phyloP scores from a whole-genome alignment of 257 asterid genomes.

The Ilex asprella region DNA sequence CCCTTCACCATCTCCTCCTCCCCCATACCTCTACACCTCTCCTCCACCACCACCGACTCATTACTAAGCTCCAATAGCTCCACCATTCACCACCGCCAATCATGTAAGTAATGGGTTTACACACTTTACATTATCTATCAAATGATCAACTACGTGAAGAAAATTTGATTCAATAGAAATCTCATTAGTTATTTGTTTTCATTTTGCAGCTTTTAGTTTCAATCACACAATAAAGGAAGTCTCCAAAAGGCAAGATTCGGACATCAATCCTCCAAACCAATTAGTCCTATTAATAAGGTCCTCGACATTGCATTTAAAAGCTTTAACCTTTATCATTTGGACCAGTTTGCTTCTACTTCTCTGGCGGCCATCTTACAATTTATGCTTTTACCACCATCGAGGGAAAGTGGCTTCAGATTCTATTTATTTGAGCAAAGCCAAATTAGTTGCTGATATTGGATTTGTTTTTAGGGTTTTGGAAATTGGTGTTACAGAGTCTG shows the following conservation, averaged over 20 bases:
- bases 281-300: conserved; percentile 9
- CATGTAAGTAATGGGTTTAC: not conserved
- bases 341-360: conserved; percentile 16
- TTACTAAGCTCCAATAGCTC: conserved; percentile 8
- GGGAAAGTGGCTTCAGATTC: no score
- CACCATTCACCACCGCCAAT: conserved; percentile 8
- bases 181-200: no score
- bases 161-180: no score
- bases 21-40: conserved; percentile 7
- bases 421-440: no score
- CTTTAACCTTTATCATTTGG: not conserved
- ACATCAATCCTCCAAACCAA: not conserved
- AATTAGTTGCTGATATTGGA: no score
- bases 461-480: no score
- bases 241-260: not conserved
- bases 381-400: no score
- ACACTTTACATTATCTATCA: no score
- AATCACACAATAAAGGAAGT: conserved; percentile 14
- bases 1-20: conserved; percentile 7
- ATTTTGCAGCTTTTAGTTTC: conserved; percentile 6
- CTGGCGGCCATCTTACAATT: conserved; percentile 5
- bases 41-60: conserved; percentile 19
- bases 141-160: no score
- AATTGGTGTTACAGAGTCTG: no score
- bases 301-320: not conserved